Conservation (phyloP, 2,329 filamentous ascomycete species). For the Chaetomiaceae sp. region DNA sequence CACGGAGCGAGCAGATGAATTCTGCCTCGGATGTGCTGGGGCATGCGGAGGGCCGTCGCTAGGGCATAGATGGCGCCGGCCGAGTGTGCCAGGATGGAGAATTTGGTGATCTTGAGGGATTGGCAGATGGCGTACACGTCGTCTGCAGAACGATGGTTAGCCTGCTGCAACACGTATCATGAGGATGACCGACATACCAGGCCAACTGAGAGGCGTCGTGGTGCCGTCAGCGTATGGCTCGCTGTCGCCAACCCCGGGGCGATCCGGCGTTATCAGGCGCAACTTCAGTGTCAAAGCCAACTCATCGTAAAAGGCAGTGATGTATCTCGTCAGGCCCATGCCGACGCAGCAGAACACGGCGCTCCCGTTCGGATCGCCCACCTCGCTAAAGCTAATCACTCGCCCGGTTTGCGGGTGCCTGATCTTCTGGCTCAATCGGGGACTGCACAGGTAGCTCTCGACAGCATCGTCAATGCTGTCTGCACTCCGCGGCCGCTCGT, state of each 20-base stretch:
- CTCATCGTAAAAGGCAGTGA: constrained; percentile 97
- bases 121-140: constrained; percentile 95
- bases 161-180: background rate
- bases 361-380: constrained; percentile 84
- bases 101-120: constrained; percentile 84
- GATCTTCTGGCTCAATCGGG: constrained; percentile 82
- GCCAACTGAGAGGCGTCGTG: constrained; percentile 86
- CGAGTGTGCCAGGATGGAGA: constrained; percentile 92
- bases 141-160: constrained; percentile 33
- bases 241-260: constrained; percentile 89
- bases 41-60: constrained; percentile 90
- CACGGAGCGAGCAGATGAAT: constrained; percentile 93
- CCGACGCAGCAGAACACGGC: constrained; percentile 95
- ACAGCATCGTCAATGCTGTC: constrained; percentile 89
- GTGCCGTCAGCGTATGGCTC: constrained; percentile 76
- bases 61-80: constrained; percentile 97
- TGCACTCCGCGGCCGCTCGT: constrained; percentile 69
- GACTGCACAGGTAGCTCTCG: constrained; percentile 73
- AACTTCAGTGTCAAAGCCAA: constrained; percentile 82
- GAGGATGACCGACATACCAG: constrained; percentile 52
- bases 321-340: constrained; percentile 93
- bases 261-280: constrained; percentile 85
- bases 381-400: constrained; percentile 91
- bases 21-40: constrained; percentile 87
- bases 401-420: constrained; percentile 78